Conservation (phyloP, 139 green algal genomes). For the Chlorella sp. region DNA sequence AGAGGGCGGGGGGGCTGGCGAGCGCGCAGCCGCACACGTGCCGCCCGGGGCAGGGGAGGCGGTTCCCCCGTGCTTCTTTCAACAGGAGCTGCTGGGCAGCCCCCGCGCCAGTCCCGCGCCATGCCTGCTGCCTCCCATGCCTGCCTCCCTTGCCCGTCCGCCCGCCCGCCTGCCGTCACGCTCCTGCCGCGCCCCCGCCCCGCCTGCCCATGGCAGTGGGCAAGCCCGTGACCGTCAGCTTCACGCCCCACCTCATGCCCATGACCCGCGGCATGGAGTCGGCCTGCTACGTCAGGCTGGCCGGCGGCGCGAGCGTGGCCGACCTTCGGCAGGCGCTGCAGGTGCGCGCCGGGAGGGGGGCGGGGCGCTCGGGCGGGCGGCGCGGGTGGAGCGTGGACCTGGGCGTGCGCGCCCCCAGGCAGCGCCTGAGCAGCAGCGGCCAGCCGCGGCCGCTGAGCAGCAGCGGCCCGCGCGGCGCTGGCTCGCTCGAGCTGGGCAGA, state of each 20-base stretch:
- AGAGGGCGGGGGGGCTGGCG: background rate
- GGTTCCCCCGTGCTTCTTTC: background rate
- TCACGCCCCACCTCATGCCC: constrained; percentile 98
- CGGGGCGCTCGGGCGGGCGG: too few relatives aligned
- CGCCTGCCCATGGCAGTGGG: constrained; percentile 75
- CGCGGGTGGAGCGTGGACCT: too few relatives aligned
- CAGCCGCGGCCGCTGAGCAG: too few relatives aligned
- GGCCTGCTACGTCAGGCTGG: constrained; percentile 93
- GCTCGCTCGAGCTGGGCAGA: too few relatives aligned
- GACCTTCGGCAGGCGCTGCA: constrained; percentile 68
- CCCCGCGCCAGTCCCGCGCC: background rate
- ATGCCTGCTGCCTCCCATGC: background rate
- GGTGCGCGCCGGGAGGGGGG: too few relatives aligned
- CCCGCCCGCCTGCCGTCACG: background rate
- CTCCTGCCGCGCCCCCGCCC: background rate
- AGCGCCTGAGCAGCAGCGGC: too few relatives aligned
- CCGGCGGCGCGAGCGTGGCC: constrained; percentile 66
- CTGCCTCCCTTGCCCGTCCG: background rate
- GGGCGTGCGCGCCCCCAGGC: too few relatives aligned
- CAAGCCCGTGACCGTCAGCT: constrained; percentile 73
- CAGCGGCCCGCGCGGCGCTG: too few relatives aligned
- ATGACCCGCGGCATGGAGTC: constrained; percentile 96
- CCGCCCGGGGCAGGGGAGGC: background rate
- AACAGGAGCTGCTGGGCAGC: background rate
- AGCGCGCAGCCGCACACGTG: background rate